Base-by-base conservation (phyloP, 2,329 filamentous ascomycete genomes). In the Colletotrichum plurivorum region DNA sequence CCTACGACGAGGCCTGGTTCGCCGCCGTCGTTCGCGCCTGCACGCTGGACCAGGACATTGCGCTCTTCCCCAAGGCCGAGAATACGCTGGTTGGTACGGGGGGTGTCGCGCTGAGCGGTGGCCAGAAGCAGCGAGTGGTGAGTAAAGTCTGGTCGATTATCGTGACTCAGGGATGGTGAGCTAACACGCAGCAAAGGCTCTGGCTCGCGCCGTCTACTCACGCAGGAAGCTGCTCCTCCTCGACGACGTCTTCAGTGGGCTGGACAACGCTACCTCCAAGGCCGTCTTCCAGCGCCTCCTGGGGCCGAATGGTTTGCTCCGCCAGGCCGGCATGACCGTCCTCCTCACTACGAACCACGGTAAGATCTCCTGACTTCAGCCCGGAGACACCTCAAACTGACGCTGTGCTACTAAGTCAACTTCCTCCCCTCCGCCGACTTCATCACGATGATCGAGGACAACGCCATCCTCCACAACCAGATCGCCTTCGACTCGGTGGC, bases 171-270 rank as follows among this genome's bases (percentile, higher is more conserved):
- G 43, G 2, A 49, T 5, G n/a, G 18, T 49, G 18, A 15, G 5
- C n/a, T 49, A 12, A 5, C 8, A 16, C 27, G 7, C 12, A 6
- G 10, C 55, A 12, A 22, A 83, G 76, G 79, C 82, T 3, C 73
- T 87, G 1, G 85, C 85, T 4, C 78, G 85, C 16, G 84, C 84
- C 1, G 73, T 87, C 0, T 88, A 85, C 66, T 77, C 81, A 1
- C 71, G 77, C 9, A 76, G 73, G 7, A 72, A 78, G 1, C 74
- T 85, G 1, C 18, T 84, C 1, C 39, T 88, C 3, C 73, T 87
- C 0, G 85, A 88, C 63, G 84, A 87, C 59, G 74, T 80, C 0
- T 80, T 87, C 43, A 83, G 83, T 55, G 81, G 79, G 0, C 76
- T 87, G 2, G 85, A 86, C 65, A 76, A 78, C 1, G 75, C 79